Base-by-base conservation (phyloP, 345 rosid genomes). In the Arabis alpina region DNA sequence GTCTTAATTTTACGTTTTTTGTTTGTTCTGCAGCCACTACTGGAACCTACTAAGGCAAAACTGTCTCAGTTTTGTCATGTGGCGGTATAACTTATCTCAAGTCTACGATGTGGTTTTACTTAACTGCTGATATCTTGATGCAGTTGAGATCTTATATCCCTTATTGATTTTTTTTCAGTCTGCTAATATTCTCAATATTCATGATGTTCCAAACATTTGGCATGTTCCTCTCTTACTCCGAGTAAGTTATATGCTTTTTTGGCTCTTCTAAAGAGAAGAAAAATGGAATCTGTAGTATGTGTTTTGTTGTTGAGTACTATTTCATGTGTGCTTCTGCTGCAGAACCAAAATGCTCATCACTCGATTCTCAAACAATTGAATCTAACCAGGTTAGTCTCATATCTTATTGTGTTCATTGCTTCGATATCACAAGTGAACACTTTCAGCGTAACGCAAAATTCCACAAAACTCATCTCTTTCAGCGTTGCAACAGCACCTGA, bases 151-250 rank as follows among this genome's bases (percentile, higher is more conserved):
- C 61, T 70, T 59, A 56, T 61, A 61, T 71, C 43, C 61, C 53
- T 71, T 37, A 56, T 49, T 58, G 40, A 43, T 58, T 54, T 69
- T 12, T 12, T 65, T 58, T 9, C 89, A 94, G 99, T 77, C 79
- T 68, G 89, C 85, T 66, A 88, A 91, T 76, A 88, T 94, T 70
- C 87, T 94, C 59, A 91, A 87, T 78, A 79, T 94, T 41, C 88
- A 83, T 73, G 99, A 94, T 66, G 99, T 94, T 80, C 93, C 99
- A 66, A 94, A 91, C 84, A 89, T 94, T 76, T 91, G 98, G 98
- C 96, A 94, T 67, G 64, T 94, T 86, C 99, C 99, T 73, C 84
- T 89, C 28, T 75, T 94, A 48, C 87, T 94, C 49, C 80, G 88
- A 76, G 99, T 94, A 80, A 77, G 90, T 82, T 69, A 47, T 34